These are phyloP conservation scores for Xanthoparmelia taractica DNA, from an alignment of 495 filamentous ascomycete species.

Conservation along the genomic window DNA sequence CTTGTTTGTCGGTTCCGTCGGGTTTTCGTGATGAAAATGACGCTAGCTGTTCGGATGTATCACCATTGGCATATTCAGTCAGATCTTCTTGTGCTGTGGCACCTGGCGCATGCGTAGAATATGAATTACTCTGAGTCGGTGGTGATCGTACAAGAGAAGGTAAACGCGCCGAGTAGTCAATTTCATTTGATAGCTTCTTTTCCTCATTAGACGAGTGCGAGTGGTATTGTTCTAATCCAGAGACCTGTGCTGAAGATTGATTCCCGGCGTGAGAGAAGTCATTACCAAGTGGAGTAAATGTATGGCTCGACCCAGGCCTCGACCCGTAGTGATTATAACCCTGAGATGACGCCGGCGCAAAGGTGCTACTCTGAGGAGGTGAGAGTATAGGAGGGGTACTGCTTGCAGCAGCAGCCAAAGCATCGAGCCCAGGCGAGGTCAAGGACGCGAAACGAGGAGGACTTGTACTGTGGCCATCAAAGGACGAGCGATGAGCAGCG, in stretches of 20 bases:
- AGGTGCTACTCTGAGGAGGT: slow-evolving; percentile 13
- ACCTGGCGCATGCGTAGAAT: slow-evolving; percentile 3
- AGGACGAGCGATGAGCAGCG: slow-evolving; percentile 10
- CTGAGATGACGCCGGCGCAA: slow-evolving; percentile 13
- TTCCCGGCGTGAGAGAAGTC: background rate
- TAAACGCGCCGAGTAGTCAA: slow-evolving; percentile 10
- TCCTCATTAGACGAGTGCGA: slow-evolving; percentile 15
- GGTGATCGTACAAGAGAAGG: slow-evolving; percentile 18
- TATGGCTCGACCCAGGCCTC: slow-evolving; percentile 21
- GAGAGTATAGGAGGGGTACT: slow-evolving; percentile 24
- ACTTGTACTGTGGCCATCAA: background rate
- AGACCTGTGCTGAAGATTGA: slow-evolving; percentile 11
- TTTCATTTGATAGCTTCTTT: slow-evolving; percentile 13
- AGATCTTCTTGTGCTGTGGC: slow-evolving; percentile 4
- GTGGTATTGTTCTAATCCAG: slow-evolving; percentile 23
- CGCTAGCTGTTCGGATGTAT: background rate
- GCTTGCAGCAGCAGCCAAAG: slow-evolving; percentile 27
- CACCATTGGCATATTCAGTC: slow-evolving; percentile 9
- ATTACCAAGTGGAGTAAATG: slow-evolving; percentile 12
- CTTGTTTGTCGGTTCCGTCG: background rate
- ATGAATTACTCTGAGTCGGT: background rate
- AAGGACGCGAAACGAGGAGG: slow-evolving; percentile 18
- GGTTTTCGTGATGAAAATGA: background rate
- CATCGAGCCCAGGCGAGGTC: slow-evolving; percentile 26
- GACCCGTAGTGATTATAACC: slow-evolving; percentile 16